Conservation (phyloP, 495 filamentous ascomycete species). For the Aspergillus homomorphus region DNA sequence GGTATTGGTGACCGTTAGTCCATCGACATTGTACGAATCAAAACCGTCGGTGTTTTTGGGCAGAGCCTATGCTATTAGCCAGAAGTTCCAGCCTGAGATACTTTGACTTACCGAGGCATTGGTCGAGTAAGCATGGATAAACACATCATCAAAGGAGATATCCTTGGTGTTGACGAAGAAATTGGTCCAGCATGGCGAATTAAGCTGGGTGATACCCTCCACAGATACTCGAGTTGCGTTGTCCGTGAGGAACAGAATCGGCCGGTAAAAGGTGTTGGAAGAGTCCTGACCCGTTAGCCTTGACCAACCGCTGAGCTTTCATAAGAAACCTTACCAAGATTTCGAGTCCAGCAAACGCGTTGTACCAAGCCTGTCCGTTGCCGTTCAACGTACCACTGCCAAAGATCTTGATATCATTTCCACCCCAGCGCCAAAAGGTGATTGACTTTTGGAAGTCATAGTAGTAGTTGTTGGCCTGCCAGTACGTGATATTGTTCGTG, state of each 20-base stretch:
- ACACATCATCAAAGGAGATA: slow-evolving; percentile 50
- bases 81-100: background rate
- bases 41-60: slow-evolving; percentile 61
- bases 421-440: slow-evolving; percentile 61
- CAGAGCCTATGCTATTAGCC: slow-evolving; percentile 23
- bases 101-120: slow-evolving; percentile 38
- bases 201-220: slow-evolving; percentile 53
- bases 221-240: slow-evolving; percentile 54
- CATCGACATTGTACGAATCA: slow-evolving; percentile 50
- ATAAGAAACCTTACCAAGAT: slow-evolving; percentile 36
- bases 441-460: slow-evolving; percentile 58
- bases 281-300: slow-evolving; percentile 33
- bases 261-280: slow-evolving; percentile 50
- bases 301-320: background rate
- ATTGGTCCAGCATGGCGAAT: slow-evolving; percentile 59
- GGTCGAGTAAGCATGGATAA: slow-evolving; percentile 51
- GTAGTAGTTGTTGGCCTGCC: slow-evolving; percentile 55
- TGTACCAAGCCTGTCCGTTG: slow-evolving; percentile 52
- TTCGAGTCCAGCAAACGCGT: slow-evolving; percentile 45
- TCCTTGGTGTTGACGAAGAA: slow-evolving; percentile 54
- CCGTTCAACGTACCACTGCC: slow-evolving; percentile 53
- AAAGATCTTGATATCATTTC: slow-evolving; percentile 54
- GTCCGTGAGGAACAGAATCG: slow-evolving; percentile 54
- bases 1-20: slow-evolving; percentile 46
- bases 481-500: slow-evolving; percentile 56